phyloP scores from a whole-genome alignment of 345 rosid genomes.

The Ceriops decandra region DNA sequence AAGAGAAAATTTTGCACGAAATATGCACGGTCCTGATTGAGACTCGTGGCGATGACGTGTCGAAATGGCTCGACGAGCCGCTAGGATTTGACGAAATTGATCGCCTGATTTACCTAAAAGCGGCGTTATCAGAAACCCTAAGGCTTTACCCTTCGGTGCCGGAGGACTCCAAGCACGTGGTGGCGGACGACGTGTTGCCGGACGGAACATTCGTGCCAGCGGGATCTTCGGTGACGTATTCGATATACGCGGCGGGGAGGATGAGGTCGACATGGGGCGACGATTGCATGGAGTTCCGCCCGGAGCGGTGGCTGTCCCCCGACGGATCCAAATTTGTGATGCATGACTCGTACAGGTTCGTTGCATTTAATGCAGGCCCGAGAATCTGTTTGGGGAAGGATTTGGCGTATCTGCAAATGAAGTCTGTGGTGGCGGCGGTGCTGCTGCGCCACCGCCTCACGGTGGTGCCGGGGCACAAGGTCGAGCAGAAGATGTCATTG shows the following conservation, averaged over 20 bases:
- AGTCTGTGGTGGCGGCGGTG: slow-evolving; percentile 76
- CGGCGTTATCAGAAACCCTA: slow-evolving; percentile 81
- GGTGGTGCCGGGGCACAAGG: slow-evolving; percentile 65
- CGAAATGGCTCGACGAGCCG: slow-evolving; percentile 64
- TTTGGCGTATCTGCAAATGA: slow-evolving; percentile 88
- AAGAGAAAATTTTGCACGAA: slow-evolving; percentile 68
- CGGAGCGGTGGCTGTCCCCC: slow-evolving; percentile 81
- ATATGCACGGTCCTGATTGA: slow-evolving; percentile 51
- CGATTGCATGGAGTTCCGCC: slow-evolving; percentile 75
- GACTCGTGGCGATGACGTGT: slow-evolving; percentile 65
- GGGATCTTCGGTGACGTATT: slow-evolving; percentile 83
- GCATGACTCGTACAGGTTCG: slow-evolving; percentile 74
- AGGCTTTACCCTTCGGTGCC: slow-evolving; percentile 94
- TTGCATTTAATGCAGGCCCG: slow-evolving; percentile 93
- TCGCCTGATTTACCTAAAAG: slow-evolving; percentile 68
- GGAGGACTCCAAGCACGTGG: slow-evolving; percentile 78
- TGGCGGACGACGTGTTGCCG: slow-evolving; percentile 70
- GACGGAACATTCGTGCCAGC: slow-evolving; percentile 92
- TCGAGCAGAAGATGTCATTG: slow-evolving; percentile 97
- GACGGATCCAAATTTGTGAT: slow-evolving; percentile 45
- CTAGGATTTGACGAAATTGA: slow-evolving; percentile 71
- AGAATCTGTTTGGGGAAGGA: slow-evolving; percentile 84
- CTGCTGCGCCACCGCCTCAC: slow-evolving; percentile 63
- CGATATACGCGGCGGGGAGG: slow-evolving; percentile 87
- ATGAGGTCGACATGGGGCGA: slow-evolving; percentile 90